Conservation (phyloP, 805 yeast genomes). For the Barnettozyma wickerhamii region DNA sequence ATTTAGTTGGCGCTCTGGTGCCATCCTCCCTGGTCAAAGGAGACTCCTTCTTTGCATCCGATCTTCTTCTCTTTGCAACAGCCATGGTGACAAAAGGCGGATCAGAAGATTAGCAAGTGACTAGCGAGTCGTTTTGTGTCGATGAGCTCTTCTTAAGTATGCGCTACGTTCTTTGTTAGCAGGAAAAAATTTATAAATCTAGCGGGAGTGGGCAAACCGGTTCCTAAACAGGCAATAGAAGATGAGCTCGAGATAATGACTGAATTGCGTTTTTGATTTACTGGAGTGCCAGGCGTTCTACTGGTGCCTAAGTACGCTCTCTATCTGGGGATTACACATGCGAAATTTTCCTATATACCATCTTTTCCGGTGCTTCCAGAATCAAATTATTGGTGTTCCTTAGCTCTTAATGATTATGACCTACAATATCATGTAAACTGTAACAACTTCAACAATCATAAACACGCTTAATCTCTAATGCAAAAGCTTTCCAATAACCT, state of each 20-base stretch:
- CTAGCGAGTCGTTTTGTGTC: background rate
- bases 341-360: too few species aligned
- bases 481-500: constrained; percentile 18
- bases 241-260: constrained; percentile 16
- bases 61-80: constrained; percentile 45
- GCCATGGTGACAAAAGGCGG: constrained; percentile 14
- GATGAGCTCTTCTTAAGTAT: background rate
- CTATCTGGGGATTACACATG: too few species aligned
- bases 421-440: too few species aligned
- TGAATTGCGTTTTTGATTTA: too few species aligned
- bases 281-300: too few species aligned
- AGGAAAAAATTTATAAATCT: constrained; percentile 17
- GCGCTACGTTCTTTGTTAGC: background rate
- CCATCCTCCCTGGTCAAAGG: constrained; percentile 37
- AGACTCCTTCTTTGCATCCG: constrained; percentile 36
- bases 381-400: too few species aligned
- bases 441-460: too few species aligned
- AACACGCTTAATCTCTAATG: constrained; percentile 8
- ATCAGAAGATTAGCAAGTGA: background rate
- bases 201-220: constrained; percentile 17
- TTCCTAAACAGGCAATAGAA: constrained; percentile 15
- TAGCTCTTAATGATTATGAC: too few species aligned
- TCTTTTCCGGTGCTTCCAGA: too few species aligned
- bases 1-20: constrained; percentile 33
- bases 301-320: too few species aligned